Conservation (phyloP, 2,329 filamentous ascomycete species). For the Sporothrix pseudoabietina region DNA sequence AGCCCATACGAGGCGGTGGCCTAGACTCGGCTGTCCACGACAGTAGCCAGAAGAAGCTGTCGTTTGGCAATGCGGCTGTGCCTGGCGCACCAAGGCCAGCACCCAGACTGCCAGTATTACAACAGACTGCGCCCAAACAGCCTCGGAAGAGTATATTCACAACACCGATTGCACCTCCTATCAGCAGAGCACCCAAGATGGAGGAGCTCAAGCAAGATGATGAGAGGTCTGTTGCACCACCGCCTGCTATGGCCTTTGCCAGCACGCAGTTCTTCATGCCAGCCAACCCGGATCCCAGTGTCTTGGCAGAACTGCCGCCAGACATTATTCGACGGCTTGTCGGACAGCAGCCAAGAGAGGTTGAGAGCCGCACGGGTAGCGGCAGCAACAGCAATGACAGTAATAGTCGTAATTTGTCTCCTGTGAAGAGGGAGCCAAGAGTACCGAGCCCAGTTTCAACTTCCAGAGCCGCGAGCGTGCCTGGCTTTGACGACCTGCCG, state of each 20-base stretch:
- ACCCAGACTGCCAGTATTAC: not conserved
- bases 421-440: slow-evolving; percentile 38
- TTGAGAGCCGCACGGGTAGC: not conserved
- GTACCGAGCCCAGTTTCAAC: slow-evolving; percentile 41
- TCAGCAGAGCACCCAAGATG: not conserved
- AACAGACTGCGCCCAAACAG: not conserved
- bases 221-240: slow-evolving; percentile 35
- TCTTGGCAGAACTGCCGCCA: slow-evolving; percentile 78
- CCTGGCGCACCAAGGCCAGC: not conserved
- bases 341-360: slow-evolving; percentile 49
- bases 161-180: not conserved
- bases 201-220: slow-evolving; percentile 37
- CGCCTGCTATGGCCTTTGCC: slow-evolving; percentile 37
- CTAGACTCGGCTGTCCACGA: slow-evolving; percentile 53
- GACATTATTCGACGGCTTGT: slow-evolving; percentile 80
- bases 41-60: slow-evolving; percentile 77
- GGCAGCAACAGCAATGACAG: slow-evolving; percentile 30
- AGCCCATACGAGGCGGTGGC: slow-evolving; percentile 64
- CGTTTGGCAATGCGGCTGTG: slow-evolving; percentile 59
- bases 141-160: slow-evolving; percentile 21
- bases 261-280: slow-evolving; percentile 94
- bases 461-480: not conserved
- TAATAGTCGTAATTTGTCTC: slow-evolving; percentile 37
- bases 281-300: slow-evolving; percentile 75
- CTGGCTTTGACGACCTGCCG: slow-evolving; percentile 50